These are phyloP conservation scores for Mycena galericulata DNA, from an alignment of 768 basidiomycete genomes.

Conservation along the genomic window DNA sequence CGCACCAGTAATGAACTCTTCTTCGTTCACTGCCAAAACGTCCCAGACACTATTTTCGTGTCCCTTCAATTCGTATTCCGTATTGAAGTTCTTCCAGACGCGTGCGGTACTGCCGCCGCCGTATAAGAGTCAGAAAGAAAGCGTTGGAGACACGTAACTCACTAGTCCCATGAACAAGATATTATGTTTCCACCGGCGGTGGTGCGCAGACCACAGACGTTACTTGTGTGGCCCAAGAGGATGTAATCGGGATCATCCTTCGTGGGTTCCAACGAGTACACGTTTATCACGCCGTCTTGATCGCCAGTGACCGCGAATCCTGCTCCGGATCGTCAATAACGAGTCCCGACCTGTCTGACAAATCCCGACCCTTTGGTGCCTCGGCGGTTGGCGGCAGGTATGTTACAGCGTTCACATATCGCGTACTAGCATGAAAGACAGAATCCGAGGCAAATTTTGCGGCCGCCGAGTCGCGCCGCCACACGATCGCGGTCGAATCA, in stretches of 20 bases:
- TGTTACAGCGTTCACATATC: constrained; percentile 85
- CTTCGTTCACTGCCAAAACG: constrained; percentile 82
- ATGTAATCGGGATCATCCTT: constrained; percentile 83
- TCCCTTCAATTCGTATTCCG: constrained; percentile 80
- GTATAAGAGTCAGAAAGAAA: constrained; percentile 2
- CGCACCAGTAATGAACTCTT: constrained; percentile 85
- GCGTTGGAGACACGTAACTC: constrained; percentile 42
- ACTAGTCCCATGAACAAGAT: constrained; percentile 99
- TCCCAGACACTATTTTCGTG: constrained; percentile 97
- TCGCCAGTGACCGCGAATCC: constrained; percentile 91
- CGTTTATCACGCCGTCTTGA: constrained; percentile 89
- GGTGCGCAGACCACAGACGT: constrained; percentile 88
- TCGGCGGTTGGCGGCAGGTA: constrained; percentile 78
- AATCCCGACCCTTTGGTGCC: constrained; percentile 66
- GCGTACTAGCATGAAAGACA: constrained; percentile 72
- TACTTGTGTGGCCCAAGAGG: constrained; percentile 89
- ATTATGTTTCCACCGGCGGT: constrained; percentile 80
- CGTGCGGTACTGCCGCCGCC: constrained; percentile 80
- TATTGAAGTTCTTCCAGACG: constrained; percentile 87
- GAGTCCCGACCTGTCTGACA: constrained; percentile 21
- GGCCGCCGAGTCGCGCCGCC: constrained; percentile 68
- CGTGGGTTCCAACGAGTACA: constrained; percentile 72
- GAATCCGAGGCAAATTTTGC: constrained; percentile 65
- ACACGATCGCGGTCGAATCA: constrained; percentile 91
- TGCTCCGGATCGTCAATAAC: constrained; percentile 48